Conservation (phyloP, 1,284 basidiomycete species). For the Apiotrichum domesticum region DNA sequence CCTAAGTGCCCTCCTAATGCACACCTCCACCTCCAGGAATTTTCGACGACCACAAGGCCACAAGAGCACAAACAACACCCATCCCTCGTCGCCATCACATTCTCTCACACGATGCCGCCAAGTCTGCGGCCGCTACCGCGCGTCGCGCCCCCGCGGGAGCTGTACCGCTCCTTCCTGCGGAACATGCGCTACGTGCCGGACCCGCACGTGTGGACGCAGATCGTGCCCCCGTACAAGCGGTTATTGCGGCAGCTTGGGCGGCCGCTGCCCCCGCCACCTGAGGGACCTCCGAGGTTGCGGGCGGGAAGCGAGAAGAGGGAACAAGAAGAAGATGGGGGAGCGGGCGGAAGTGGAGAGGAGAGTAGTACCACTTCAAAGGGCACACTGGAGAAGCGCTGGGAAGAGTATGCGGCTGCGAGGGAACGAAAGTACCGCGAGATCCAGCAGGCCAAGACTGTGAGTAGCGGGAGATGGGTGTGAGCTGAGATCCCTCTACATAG, state of each 20-base stretch:
- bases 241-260: not conserved
- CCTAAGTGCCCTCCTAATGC: too few species aligned
- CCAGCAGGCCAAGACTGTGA: not conserved
- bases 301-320: too few species aligned
- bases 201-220: slow-evolving; percentile 34
- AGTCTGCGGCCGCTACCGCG: not conserved
- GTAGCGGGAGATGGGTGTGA: not conserved
- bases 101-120: not conserved
- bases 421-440: not conserved
- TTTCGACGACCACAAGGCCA: too few species aligned
- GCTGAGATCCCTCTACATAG: too few species aligned
- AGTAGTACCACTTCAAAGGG: not conserved
- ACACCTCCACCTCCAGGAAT: too few species aligned
- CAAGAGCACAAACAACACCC: too few species aligned
- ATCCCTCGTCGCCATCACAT: not conserved
- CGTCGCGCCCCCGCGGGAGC: not conserved
- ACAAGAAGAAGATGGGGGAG: not conserved
- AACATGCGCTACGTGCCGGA: slow-evolving; percentile 34
- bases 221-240: slow-evolving; percentile 20
- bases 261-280: not conserved
- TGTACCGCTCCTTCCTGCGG: slow-evolving; percentile 32
- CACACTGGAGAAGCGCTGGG: not conserved
- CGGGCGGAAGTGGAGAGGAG: not conserved
- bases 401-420: not conserved
- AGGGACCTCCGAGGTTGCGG: not conserved